Base-by-base conservation (phyloP, 176 grass and related monocot genomes). In the Oryza rufipogon region DNA sequence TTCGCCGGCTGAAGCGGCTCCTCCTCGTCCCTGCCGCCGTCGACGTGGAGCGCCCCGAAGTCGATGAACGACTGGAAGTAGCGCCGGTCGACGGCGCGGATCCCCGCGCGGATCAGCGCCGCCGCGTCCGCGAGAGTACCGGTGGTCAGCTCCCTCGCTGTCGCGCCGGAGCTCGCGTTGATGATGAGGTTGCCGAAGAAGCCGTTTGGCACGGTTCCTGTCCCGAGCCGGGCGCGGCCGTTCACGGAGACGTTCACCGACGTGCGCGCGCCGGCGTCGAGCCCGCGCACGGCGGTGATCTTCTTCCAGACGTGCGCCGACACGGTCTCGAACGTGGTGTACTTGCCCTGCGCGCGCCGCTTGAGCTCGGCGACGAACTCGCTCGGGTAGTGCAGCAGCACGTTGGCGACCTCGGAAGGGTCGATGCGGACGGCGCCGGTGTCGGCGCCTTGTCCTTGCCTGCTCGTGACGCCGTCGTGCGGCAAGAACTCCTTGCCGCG, bases 1-100 rank as follows among this genome's bases (percentile, higher is more conserved):
- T 44, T 44, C 42, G 42, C 66, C 4, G 73, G 75, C 73, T 82
- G 70, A 49, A 49, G 47, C 71, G 87, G 69, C 46, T 77, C 84
- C 42, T 44, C 9, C 42, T 10, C 9, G 9, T 11, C 42, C 9
- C 42, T 1, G 44, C 85, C 87, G 26, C 20, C 70, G 23, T 14
- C 64, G 33, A 30, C 63, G 32, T 89, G 58, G 9, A 90, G 64
- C 47, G 13, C 74, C 12, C 87, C 90, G 47, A 94, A 92, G 47
- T 94, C 90, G 9, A 94, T 56, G 65, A 94, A 92, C 33, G 90
- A 92, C 52, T 86, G 87, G 60, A 92, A 81, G 68, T 92, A 90
- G 3, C 32, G 30, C 2, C 41, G 22, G 46, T 87, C 73, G 10
- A 85, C 14, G n/a, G 38, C 63, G 11, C 19, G 46, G 12, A 94